phyloP scores from a whole-genome alignment of 345 rosid genomes.

The Euphorbia lathyris region DNA sequence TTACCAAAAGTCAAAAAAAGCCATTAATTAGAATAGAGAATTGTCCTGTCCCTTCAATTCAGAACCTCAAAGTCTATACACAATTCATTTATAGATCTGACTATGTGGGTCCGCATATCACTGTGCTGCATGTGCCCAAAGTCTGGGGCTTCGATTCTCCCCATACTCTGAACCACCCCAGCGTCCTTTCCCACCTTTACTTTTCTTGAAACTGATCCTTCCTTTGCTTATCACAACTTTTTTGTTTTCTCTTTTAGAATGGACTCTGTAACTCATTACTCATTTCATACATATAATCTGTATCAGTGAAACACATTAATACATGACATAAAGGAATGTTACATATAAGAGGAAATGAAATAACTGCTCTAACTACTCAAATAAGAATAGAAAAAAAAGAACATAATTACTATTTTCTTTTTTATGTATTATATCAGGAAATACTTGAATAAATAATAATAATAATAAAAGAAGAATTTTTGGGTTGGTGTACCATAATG shows the following conservation, averaged over 20 bases:
- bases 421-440: not conserved
- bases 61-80: constrained; percentile 13
- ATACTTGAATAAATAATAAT: not conserved
- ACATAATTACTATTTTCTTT: not conserved
- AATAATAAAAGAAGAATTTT: constrained; percentile 4
- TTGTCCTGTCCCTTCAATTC: constrained; percentile 31
- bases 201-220: constrained; percentile 19
- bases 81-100: constrained; percentile 19
- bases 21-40: constrained; percentile 16
- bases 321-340: not conserved
- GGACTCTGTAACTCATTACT: no score
- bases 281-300: not conserved
- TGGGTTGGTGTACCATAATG: constrained; percentile 10
- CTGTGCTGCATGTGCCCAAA: constrained; percentile 52
- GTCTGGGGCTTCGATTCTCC: constrained; percentile 36
- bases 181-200: constrained; percentile 17
- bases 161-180: constrained; percentile 29
- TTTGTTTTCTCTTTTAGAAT: not conserved
- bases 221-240: constrained; percentile 8
- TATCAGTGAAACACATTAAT: not conserved
- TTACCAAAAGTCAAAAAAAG: constrained; percentile 5
- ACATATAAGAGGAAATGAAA: not conserved
- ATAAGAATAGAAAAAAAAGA: not conserved
- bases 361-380: not conserved
- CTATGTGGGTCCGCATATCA: constrained; percentile 32